Evolutionary conservation across 805 yeast species (phyloP).

Genomic region (Wickerhamomyces alni): DNA sequence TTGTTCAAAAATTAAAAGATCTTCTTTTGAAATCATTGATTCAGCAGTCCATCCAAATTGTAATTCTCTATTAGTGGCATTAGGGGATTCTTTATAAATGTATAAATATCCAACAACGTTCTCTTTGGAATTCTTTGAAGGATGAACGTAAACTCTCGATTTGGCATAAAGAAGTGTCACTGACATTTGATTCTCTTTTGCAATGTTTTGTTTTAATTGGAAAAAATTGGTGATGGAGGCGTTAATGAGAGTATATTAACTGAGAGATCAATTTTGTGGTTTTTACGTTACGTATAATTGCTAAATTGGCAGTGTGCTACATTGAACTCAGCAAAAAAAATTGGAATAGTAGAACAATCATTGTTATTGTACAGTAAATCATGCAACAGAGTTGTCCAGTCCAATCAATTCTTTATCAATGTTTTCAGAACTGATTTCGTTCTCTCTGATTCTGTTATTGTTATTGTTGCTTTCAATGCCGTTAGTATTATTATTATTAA

Average conservation of each 20-base stretch:
- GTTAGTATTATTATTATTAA: no score
- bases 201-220: no score
- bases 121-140: conserved; percentile 64
- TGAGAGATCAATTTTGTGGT: no score
- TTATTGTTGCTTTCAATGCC: no score
- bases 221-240: no score
- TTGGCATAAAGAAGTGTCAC: conserved; percentile 36
- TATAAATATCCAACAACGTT: conserved; percentile 76
- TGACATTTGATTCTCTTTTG: conserved; percentile 10
- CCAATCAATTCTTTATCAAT: conserved; percentile 22
- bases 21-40: conserved; percentile 38
- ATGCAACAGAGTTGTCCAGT: conserved; percentile 1
- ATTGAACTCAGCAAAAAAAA: no score
- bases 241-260: no score
- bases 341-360: no score
- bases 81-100: conserved; percentile 47
- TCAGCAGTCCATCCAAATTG: conserved; percentile 69
- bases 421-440: conserved; percentile 11
- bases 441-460: not conserved
- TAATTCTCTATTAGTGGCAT: conserved; percentile 45
- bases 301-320: no score
- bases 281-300: no score
- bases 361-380: no score
- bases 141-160: conserved; percentile 79
- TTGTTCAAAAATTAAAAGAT: conserved; percentile 37